These are phyloP conservation scores for Candida morakotiae DNA, from an alignment of 805 yeast genomes.

Conservation along the genomic window DNA sequence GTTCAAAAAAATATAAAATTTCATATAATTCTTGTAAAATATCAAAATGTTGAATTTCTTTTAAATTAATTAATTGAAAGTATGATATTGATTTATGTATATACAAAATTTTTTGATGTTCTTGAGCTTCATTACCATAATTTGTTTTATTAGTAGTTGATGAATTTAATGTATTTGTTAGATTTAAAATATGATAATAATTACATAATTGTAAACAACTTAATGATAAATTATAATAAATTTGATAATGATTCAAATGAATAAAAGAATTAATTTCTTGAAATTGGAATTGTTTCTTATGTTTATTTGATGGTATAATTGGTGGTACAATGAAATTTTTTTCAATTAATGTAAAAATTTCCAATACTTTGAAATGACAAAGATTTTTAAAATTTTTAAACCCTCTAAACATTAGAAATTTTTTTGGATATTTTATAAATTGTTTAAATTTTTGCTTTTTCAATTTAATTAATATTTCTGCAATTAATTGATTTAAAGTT, in stretches of 20 bases:
- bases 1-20: constrained; percentile 23
- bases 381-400: constrained; percentile 22
- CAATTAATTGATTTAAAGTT: constrained; percentile 22
- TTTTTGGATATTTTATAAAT: constrained; percentile 14
- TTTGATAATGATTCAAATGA: constrained; percentile 19
- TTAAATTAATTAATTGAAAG: constrained; percentile 26
- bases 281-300: background rate
- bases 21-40: constrained; percentile 31
- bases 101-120: constrained; percentile 27
- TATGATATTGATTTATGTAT: constrained; percentile 26
- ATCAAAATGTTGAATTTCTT: constrained; percentile 15
- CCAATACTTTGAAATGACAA: constrained; percentile 25
- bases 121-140: constrained; percentile 18
- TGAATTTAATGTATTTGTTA: constrained; percentile 21
- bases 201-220: constrained; percentile 24
- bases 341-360: constrained; percentile 20
- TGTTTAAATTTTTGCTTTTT: constrained; percentile 20
- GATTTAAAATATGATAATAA: constrained; percentile 26
- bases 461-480: constrained; percentile 28
- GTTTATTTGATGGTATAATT: constrained; percentile 7
- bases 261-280: constrained; percentile 9
- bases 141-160: constrained; percentile 3
- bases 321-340: constrained; percentile 13
- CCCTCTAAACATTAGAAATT: constrained; percentile 13
- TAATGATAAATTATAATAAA: constrained; percentile 28